Evolutionary conservation across 75 land plant species (phyloP), one percentile per base, ranked within the genome.

Genomic region (Selaginella tamariscina): DNA sequence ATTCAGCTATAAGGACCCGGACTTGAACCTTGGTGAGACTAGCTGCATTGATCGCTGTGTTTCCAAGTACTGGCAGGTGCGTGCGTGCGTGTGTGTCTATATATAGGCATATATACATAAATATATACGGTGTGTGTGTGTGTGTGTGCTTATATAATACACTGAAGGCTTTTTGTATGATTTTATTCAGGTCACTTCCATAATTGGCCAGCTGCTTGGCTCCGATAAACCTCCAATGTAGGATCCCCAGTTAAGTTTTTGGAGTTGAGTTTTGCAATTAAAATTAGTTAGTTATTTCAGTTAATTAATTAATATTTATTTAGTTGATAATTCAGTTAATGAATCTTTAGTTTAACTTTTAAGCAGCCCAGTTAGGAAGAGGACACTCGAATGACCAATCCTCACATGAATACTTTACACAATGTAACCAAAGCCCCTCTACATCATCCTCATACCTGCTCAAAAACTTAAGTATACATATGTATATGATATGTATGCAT

Each of bases 11-110:
- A 93, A 93, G 78, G 98, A 89, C 56, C 70, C 85, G 2, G 98
- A 93, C 54, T 71, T 89, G 55, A 89, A 89, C 67, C 82, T 93
- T 78, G 98, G 98, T 32, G 98, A 93, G 65, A 89, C 78, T 33
- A 89, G 93, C 75, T 93, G 98, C 77, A 86, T 93, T 71, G 98
- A 93, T 70, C 96, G 96, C 15, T 93, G 96, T 76, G 98, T 87
- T 64, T 75, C 86, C 8, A 93, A 93, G 49, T 89, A 93, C 68
- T 93, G 90, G 90, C 98, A 93, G 96, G 98, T 84, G 24, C n/a
- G n/a, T n/a, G n/a, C n/a, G n/a, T n/a, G n/a, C n/a, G n/a, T n/a
- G n/a, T n/a, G n/a, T n/a, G n/a, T n/a, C n/a, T n/a, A n/a, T n/a
- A n/a, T n/a, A n/a, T n/a, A n/a, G n/a, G n/a, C n/a, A n/a, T n/a